phyloP scores from a whole-genome alignment of 495 filamentous ascomycete genomes.

The Gamarada debralockiae region DNA sequence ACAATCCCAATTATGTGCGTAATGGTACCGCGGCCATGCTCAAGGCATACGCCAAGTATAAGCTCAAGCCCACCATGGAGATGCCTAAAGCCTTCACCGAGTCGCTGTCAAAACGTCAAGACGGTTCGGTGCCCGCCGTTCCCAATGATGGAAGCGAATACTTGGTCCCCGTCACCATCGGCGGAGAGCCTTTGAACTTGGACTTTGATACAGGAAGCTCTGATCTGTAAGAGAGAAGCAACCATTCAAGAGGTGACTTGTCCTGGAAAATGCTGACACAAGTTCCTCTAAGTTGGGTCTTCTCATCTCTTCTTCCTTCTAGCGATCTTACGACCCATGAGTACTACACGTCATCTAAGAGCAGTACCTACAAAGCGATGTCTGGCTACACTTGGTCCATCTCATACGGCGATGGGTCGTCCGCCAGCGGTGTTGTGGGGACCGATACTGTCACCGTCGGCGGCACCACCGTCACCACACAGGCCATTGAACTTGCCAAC shows the following conservation, averaged over 20 bases:
- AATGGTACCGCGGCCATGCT: slow-evolving; percentile 26
- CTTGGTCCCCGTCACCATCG: slow-evolving; percentile 65
- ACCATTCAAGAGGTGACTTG: slow-evolving; percentile 31
- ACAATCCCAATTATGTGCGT: slow-evolving; percentile 18
- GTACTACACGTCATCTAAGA: slow-evolving; percentile 56
- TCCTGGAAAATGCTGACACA: background rate
- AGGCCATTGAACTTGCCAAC: slow-evolving; percentile 69
- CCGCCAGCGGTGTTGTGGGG: slow-evolving; percentile 61
- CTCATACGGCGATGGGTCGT: slow-evolving; percentile 69
- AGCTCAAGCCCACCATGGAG: slow-evolving; percentile 11
- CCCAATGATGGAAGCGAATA: slow-evolving; percentile 64
- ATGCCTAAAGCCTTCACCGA: slow-evolving; percentile 6
- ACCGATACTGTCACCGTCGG: slow-evolving; percentile 73
- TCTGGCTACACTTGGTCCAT: slow-evolving; percentile 59
- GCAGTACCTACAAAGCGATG: slow-evolving; percentile 49
- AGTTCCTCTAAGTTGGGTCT: slow-evolving; percentile 56
- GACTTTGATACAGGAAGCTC: slow-evolving; percentile 87
- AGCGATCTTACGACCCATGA: slow-evolving; percentile 42
- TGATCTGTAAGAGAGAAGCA: slow-evolving; percentile 68
- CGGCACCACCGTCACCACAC: slow-evolving; percentile 59
- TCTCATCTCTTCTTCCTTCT: slow-evolving; percentile 55
- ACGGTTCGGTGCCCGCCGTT: slow-evolving; percentile 55
- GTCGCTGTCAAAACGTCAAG: slow-evolving; percentile 17
- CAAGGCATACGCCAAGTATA: slow-evolving; percentile 24
- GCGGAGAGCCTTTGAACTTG: slow-evolving; percentile 67